Conservation (phyloP, 2,329 filamentous ascomycete species). For the Penicillium decumbens region DNA sequence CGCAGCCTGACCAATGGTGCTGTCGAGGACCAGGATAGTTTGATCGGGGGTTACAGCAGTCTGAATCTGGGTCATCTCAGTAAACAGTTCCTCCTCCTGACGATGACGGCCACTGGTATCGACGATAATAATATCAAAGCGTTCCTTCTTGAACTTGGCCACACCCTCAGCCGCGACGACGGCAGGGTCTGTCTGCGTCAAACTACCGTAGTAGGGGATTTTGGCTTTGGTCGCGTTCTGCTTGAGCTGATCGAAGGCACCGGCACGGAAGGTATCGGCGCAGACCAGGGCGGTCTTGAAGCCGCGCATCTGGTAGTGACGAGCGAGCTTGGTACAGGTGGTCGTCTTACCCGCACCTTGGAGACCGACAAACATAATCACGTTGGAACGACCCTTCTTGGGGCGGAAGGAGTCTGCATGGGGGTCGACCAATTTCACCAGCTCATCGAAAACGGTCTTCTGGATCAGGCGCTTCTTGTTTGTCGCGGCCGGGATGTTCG, state of each 20-base stretch:
- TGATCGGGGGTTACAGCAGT: conserved; percentile 84
- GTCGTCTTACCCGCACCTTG: conserved; percentile 98
- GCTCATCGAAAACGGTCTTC: conserved; percentile 94
- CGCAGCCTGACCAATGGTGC: conserved; percentile 92
- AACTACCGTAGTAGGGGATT: conserved; percentile 94
- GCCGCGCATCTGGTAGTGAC: conserved; percentile 89
- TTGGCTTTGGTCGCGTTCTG: conserved; percentile 99
- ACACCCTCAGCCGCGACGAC: conserved; percentile 93
- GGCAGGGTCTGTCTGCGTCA: conserved; percentile 94
- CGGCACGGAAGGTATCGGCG: conserved; percentile 96
- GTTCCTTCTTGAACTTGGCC: conserved; percentile 98
- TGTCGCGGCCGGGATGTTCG: conserved; percentile 80
- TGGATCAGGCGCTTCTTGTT: conserved; percentile 99
- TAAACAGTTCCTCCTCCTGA: conserved; percentile 91
- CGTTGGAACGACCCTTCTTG: conserved; percentile 91
- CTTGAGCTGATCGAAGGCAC: conserved; percentile 97
- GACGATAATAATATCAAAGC: conserved; percentile 97
- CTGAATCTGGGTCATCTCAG: conserved; percentile 97
- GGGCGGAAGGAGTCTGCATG: conserved; percentile 94
- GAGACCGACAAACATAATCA: conserved; percentile 99
- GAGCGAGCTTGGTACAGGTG: conserved; percentile 91
- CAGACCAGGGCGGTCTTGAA: conserved; percentile 93
- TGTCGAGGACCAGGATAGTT: conserved; percentile 96
- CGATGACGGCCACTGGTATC: conserved; percentile 93
- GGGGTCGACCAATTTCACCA: conserved; percentile 91